Evolutionary conservation across 2,329 filamentous ascomycete genomes (phyloP).

Genomic region (Fusarium oxysporum): DNA sequence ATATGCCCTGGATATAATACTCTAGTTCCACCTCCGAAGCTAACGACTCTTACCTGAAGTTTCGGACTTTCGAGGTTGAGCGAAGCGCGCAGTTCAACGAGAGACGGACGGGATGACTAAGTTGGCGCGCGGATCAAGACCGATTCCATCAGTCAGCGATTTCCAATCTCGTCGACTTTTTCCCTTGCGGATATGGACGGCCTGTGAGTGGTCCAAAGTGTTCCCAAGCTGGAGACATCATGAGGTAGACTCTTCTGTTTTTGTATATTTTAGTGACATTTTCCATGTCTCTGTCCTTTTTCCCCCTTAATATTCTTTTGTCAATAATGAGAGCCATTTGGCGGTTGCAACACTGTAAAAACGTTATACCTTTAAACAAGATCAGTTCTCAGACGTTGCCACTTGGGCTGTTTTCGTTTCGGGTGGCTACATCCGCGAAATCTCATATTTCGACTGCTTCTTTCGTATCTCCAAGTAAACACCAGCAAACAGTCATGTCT

Average conservation of each 20-base stretch:
- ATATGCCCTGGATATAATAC: not conserved
- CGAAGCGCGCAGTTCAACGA: not conserved
- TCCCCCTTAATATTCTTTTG: not conserved
- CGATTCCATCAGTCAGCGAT: constrained; percentile 38
- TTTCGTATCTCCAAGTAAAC: not conserved
- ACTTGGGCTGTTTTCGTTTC: not conserved
- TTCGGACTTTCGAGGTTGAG: not conserved
- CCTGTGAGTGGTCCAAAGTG: constrained; percentile 32
- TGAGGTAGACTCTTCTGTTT: constrained; percentile 20
- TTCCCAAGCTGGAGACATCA: constrained; percentile 18
- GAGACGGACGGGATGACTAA: constrained; percentile 37
- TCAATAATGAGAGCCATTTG: constrained; percentile 33
- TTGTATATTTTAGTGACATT: constrained; percentile 23
- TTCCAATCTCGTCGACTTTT: constrained; percentile 30
- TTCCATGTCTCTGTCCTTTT: not conserved
- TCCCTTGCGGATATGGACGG: constrained; percentile 8
- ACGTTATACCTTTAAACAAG: not conserved
- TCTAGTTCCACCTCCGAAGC: not conserved
- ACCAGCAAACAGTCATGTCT: constrained; percentile 34
- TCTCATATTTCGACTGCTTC: not conserved
- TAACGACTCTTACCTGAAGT: not conserved
- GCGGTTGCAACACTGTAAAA: constrained; percentile 6
- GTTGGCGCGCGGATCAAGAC: constrained; percentile 37
- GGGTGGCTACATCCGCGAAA: not conserved
- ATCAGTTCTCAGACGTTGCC: constrained; percentile 3